A percentile compares a stretch with the other conserved stretches of the same genome.
Evolutionary conservation across 202 grass and related monocot species (phyloP).

Genomic region (Zoysia matrella): DNA sequence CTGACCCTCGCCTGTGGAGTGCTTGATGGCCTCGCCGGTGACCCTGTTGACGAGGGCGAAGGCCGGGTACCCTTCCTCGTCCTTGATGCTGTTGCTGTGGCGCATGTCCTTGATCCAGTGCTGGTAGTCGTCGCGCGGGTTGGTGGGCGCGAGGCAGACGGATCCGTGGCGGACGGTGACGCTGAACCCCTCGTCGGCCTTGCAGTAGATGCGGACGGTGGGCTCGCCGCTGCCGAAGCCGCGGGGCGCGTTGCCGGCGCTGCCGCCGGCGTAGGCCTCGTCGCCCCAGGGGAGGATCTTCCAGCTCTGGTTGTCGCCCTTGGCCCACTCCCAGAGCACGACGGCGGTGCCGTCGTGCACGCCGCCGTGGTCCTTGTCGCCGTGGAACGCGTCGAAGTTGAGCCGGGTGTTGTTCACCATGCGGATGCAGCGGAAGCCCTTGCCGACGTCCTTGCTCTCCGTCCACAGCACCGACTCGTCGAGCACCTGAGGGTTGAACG

Average conservation of each 20-base stretch:
- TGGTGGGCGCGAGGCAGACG: constrained; percentile 37
- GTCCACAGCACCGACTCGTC: constrained; percentile 63
- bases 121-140: constrained; percentile 45
- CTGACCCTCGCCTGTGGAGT: neutral
- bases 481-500: constrained; percentile 33
- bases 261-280: neutral
- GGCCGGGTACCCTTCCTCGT: neutral
- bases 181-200: constrained; percentile 42
- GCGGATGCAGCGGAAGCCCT: constrained; percentile 29
- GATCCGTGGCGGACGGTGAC: constrained; percentile 23
- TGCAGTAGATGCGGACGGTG: constrained; percentile 53
- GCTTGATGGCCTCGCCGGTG: neutral
- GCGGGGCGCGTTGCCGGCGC: neutral
- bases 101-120: constrained; percentile 2
- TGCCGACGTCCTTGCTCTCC: constrained; percentile 47
- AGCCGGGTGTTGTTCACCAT: neutral
- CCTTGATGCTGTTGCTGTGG: neutral
- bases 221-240: neutral
- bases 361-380: constrained; percentile 20
- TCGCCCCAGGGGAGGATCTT: constrained; percentile 49
- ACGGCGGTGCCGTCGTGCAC: constrained; percentile 43
- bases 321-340: constrained; percentile 49
- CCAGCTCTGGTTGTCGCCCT: constrained; percentile 60
- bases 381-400: neutral
- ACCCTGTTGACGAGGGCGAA: neutral